Evolutionary conservation across 768 basidiomycete species (phyloP).

Genomic region (Suillus spraguei): DNA sequence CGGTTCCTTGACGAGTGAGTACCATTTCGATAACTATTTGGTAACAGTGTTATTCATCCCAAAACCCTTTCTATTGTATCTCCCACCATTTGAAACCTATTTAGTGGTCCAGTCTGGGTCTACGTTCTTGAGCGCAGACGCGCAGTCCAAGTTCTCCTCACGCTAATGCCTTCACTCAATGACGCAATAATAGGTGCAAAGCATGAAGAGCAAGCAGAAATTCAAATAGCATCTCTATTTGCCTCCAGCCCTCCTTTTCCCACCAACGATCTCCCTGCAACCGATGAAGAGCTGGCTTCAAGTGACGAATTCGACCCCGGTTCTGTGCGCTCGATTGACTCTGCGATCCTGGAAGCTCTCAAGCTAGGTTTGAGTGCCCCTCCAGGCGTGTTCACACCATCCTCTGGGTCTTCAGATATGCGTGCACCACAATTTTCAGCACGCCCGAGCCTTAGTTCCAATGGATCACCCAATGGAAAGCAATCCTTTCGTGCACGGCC

Average conservation of each 20-base stretch:
- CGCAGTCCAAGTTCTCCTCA: conserved; percentile 78
- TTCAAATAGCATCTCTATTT: conserved; percentile 78
- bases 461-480: conserved; percentile 46
- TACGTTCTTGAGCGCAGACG: conserved; percentile 84
- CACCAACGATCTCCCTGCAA: conserved; percentile 59
- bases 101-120: conserved; percentile 87
- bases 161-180: conserved; percentile 62
- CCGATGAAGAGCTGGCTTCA: conserved; percentile 30
- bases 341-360: conserved; percentile 49
- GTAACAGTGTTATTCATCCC: neutral
- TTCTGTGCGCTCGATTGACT: conserved; percentile 46
- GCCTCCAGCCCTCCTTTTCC: conserved; percentile 84
- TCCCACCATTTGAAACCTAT: conserved; percentile 10
- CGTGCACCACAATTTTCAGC: conserved; percentile 25
- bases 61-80: neutral
- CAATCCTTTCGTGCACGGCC: conserved; percentile 65
- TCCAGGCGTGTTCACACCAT: conserved; percentile 44
- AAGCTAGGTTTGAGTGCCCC: conserved; percentile 44
- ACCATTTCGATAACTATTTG: neutral
- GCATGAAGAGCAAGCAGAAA: conserved; percentile 68
- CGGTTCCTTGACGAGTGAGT: conserved; percentile 77
- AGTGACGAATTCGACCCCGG: conserved; percentile 37
- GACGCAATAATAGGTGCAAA: conserved; percentile 74
- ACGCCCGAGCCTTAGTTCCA: conserved; percentile 36
- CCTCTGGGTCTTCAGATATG: conserved; percentile 25